Percentiles rank a stretch among this genome's conserved stretches.
Evolutionary conservation across 2,329 filamentous ascomycete species (phyloP).

Genomic region (Fusarium oligoseptatum): DNA sequence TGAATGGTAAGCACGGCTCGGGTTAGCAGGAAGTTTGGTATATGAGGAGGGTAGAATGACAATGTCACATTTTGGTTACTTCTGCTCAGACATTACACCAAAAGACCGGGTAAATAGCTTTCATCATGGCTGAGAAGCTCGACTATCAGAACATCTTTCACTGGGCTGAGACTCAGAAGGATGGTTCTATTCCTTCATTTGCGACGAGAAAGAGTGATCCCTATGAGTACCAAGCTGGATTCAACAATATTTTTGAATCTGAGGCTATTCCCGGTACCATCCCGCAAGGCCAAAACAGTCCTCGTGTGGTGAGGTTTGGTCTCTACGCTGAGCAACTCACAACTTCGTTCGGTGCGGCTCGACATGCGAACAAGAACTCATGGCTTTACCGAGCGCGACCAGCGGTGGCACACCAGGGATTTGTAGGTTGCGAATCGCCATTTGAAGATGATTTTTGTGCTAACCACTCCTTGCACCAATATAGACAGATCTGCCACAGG

Average conservation of each 20-base stretch:
- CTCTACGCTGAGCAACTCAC: constrained; percentile 60
- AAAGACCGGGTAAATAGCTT: background rate
- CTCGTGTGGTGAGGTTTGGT: constrained; percentile 55
- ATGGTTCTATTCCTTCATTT: constrained; percentile 68
- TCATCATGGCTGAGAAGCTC: constrained; percentile 23
- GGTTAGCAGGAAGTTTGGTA: background rate
- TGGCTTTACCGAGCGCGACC: constrained; percentile 49
- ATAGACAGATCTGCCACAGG: constrained; percentile 38
- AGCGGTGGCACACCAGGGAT: constrained; percentile 50
- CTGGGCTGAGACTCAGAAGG: constrained; percentile 72
- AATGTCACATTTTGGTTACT: background rate
- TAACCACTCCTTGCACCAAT: too few species aligned
- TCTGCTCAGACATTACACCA: background rate
- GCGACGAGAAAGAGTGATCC: constrained; percentile 56
- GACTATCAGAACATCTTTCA: constrained; percentile 67
- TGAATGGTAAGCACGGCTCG: constrained; percentile 17
- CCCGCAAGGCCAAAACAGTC: constrained; percentile 60
- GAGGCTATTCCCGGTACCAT: constrained; percentile 62
- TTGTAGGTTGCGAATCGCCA: constrained; percentile 16
- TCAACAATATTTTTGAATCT: constrained; percentile 62
- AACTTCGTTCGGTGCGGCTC: constrained; percentile 52
- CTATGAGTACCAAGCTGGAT: constrained; percentile 68
- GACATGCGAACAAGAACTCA: constrained; percentile 49
- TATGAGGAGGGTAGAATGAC: background rate
- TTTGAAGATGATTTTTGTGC: too few species aligned